Percentiles rank a stretch among this genome's conserved stretches.
These are phyloP conservation scores for Akanthomyces uredinophilus DNA, from an alignment of 2,329 filamentous ascomycete genomes.

Conservation along the genomic window DNA sequence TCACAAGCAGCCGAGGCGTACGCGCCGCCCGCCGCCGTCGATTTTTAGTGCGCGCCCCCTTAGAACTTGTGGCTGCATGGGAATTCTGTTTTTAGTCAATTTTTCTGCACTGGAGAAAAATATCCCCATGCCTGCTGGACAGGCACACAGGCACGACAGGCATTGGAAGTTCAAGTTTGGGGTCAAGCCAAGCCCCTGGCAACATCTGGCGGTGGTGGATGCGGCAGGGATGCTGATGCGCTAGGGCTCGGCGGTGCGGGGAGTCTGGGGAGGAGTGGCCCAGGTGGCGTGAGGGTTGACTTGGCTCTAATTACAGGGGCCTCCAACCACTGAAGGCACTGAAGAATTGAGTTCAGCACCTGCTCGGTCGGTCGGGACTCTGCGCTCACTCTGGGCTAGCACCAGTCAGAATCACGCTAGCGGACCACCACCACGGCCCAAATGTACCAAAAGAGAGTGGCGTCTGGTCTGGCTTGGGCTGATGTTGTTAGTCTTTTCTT, in stretches of 20 bases:
- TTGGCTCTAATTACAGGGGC: neutral
- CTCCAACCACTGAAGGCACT: neutral
- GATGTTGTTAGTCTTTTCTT: neutral
- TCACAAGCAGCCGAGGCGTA: slow-evolving; percentile 15
- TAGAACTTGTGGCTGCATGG: neutral
- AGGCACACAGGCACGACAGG: too few species aligned
- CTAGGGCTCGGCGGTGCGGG: neutral
- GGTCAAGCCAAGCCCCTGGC: neutral
- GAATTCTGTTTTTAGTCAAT: neutral
- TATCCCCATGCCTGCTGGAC: neutral
- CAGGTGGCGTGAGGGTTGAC: too few species aligned
- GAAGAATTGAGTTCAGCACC: too few species aligned
- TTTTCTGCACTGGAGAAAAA: neutral
- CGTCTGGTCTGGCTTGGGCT: neutral
- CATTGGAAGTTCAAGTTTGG: too few species aligned
- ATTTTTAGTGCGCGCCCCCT: slow-evolving; percentile 4
- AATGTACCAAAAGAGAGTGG: slow-evolving; percentile 12
- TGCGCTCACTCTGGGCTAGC: neutral
- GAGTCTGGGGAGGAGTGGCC: neutral
- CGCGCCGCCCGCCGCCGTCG: neutral
- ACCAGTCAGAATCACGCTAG: neutral
- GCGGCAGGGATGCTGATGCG: neutral
- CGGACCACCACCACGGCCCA: neutral
- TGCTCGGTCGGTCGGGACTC: neutral
- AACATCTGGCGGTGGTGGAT: neutral